Evolutionary conservation across 768 basidiomycete genomes (phyloP).

Genomic region (Filobasidium floriforme): DNA sequence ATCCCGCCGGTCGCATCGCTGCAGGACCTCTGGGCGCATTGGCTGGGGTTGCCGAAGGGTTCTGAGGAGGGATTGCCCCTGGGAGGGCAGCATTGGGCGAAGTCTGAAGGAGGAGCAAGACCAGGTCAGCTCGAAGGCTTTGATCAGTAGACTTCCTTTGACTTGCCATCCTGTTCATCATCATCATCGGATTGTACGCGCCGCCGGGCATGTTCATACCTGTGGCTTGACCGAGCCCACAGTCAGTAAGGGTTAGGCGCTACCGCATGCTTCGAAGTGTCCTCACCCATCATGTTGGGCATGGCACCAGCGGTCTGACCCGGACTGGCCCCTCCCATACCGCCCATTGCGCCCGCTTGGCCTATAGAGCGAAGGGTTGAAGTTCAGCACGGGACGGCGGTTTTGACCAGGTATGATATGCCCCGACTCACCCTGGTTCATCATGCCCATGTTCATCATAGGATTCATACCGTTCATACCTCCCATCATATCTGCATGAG

Average conservation of each 20-base stretch:
- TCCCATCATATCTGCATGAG: slow-evolving; percentile 52
- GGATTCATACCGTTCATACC: slow-evolving; percentile 40
- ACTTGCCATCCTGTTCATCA: slow-evolving; percentile 45
- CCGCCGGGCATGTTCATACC: slow-evolving; percentile 29
- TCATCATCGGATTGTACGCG: slow-evolving; percentile 28
- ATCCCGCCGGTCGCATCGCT: slow-evolving; percentile 34
- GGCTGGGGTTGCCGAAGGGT: slow-evolving; percentile 13
- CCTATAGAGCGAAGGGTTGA: neutral
- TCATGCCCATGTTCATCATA: slow-evolving; percentile 41
- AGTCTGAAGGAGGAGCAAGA: slow-evolving; percentile 1
- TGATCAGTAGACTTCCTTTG: neutral
- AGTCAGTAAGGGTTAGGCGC: no score
- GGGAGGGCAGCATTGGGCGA: neutral
- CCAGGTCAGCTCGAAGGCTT: neutral
- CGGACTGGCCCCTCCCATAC: slow-evolving; percentile 5
- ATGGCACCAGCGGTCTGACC: slow-evolving; percentile 21
- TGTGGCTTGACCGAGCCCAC: neutral
- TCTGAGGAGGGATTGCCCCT: slow-evolving; percentile 4
- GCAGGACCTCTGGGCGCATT: slow-evolving; percentile 43
- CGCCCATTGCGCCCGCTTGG: neutral
- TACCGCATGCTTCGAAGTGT: neutral
- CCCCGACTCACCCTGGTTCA: slow-evolving; percentile 22
- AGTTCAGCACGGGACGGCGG: neutral
- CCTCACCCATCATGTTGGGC: slow-evolving; percentile 22
- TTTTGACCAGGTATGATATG: neutral